Evolutionary conservation across 1,284 basidiomycete species (phyloP), one percentile per base, ranked within the genome.

Genomic region (Anthracocystis walkeri): DNA sequence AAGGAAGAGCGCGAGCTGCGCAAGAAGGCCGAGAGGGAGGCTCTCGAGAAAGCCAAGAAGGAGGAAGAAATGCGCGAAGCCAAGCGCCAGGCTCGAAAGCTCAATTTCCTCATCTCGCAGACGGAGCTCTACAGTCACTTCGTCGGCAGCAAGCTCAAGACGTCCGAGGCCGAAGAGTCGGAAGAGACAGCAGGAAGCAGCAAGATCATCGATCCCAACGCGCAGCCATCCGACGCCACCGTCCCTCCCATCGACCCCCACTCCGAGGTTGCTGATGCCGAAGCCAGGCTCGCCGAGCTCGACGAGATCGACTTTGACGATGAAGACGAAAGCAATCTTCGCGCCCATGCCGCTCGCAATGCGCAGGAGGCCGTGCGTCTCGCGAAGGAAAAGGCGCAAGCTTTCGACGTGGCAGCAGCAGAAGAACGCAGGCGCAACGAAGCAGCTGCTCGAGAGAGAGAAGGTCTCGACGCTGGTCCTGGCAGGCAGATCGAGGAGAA

Each of bases 51-150:
- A 53, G 78, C 94, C 42, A 95, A 93, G 86, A 88, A 94, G 45
- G 97, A 99, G 86, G 97, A 99, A 86, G 97, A 99, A 87, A 93
- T 92, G 85, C 90, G 97, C 54, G 97, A 99, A 87, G 92, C 93
- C 29, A 93, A 96, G 65, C 89, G 97, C 55, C 95, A 97, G 87
- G 93, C 95, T 4, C 90, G 97, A 78, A 99, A 99, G 87, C 90
- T 99, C 63, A 97, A 99, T 87, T 99, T 99, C 88, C 88, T 99
- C 86, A 96, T 99, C 86, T 98, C 94, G 68, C 97, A 99, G 87
- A 99, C 97, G 12, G 97, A 99, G 86, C 90, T 99, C 12, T 99
- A 99, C 87, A 97, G 94, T 78, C 97, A 99, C 88, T 99, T 99
- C 88, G 94, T 99, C 66, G 96, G 97, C 42, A 97, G 92, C 87